Evolutionary conservation across 441 rosid genomes (phyloP).

Genomic region (Arabidopsis lyrata): DNA sequence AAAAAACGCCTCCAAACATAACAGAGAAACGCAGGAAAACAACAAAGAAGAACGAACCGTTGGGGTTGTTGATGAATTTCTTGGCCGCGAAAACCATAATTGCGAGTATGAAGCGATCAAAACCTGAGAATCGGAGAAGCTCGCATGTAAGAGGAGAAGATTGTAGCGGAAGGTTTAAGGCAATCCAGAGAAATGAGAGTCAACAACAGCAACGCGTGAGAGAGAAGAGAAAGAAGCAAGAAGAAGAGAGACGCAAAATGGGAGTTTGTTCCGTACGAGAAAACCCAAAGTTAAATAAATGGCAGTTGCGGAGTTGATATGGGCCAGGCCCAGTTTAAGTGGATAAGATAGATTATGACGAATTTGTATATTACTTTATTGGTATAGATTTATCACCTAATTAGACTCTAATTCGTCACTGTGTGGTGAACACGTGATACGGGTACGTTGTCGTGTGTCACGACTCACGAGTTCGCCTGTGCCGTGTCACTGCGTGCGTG

Average conservation of each 20-base stretch:
- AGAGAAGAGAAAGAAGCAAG: constrained; percentile 27
- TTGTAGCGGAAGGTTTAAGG: constrained; percentile 44
- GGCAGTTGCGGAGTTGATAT: constrained; percentile 32
- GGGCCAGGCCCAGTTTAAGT: constrained; percentile 42
- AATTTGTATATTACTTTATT: constrained; percentile 23
- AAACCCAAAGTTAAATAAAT: constrained; percentile 32
- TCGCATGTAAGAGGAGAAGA: constrained; percentile 14
- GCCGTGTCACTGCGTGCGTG: constrained; percentile 19
- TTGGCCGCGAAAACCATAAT: constrained; percentile 81
- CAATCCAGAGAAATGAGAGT: constrained; percentile 37
- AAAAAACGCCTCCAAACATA: constrained; percentile 15
- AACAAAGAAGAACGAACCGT: constrained; percentile 54
- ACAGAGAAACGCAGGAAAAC: not conserved
- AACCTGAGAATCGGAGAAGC: constrained; percentile 32
- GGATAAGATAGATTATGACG: constrained; percentile 38
- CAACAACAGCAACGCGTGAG: constrained; percentile 41
- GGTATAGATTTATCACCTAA: constrained; percentile 22
- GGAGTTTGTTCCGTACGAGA: constrained; percentile 43
- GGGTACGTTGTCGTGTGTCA: constrained; percentile 28
- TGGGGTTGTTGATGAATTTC: constrained; percentile 92
- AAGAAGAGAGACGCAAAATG: constrained; percentile 11
- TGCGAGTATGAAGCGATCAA: constrained; percentile 31
- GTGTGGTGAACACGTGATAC: constrained; percentile 20
- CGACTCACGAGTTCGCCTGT: constrained; percentile 3
- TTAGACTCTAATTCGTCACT: not conserved